phyloP scores from a whole-genome alignment of 2,329 filamentous ascomycete genomes.

The Lecanicillium sp. region DNA sequence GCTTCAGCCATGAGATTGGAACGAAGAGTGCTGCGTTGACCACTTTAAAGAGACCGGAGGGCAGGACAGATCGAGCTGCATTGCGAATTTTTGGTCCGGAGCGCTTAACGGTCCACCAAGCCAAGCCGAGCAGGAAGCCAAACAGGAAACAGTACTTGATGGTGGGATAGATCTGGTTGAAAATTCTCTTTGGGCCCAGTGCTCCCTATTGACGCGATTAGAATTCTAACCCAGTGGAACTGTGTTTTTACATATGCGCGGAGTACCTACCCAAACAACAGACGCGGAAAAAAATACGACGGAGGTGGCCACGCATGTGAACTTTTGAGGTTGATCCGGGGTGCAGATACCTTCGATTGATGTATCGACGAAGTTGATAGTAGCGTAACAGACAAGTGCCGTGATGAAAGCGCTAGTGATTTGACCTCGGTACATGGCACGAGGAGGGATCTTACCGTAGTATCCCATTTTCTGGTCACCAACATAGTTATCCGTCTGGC shows the following conservation, averaged over 20 bases:
- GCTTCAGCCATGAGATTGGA: slow-evolving; percentile 18
- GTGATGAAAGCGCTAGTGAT: slow-evolving; percentile 31
- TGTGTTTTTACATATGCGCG: too few relatives aligned
- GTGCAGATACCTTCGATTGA: slow-evolving; percentile 22
- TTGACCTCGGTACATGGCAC: slow-evolving; percentile 26
- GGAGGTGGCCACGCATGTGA: slow-evolving; percentile 20
- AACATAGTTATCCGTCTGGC: slow-evolving; percentile 31
- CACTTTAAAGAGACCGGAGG: slow-evolving; percentile 5
- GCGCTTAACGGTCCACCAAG: slow-evolving; percentile 66
- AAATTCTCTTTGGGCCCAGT: slow-evolving; percentile 24
- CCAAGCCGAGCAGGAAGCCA: too few relatives aligned
- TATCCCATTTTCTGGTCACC: slow-evolving; percentile 23
- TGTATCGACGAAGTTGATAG: slow-evolving; percentile 26
- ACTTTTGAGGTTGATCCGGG: slow-evolving; percentile 21
- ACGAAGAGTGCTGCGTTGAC: slow-evolving; percentile 14
- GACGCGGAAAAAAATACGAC: slow-evolving; percentile 24
- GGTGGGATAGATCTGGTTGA: too few relatives aligned
- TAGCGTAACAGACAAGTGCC: slow-evolving; percentile 30
- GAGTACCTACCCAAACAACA: too few relatives aligned
- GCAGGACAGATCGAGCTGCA: slow-evolving; percentile 2
- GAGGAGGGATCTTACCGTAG: slow-evolving; percentile 23
- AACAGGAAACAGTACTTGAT: slow-evolving; percentile 37
- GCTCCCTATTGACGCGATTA: too few relatives aligned
- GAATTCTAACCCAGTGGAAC: too few relatives aligned
- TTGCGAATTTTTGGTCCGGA: slow-evolving; percentile 35